Evolutionary conservation across 2,329 filamentous ascomycete genomes (phyloP), one percentile per base, ranked within the genome.

Genomic region (Colletotrichum aenigma): DNA sequence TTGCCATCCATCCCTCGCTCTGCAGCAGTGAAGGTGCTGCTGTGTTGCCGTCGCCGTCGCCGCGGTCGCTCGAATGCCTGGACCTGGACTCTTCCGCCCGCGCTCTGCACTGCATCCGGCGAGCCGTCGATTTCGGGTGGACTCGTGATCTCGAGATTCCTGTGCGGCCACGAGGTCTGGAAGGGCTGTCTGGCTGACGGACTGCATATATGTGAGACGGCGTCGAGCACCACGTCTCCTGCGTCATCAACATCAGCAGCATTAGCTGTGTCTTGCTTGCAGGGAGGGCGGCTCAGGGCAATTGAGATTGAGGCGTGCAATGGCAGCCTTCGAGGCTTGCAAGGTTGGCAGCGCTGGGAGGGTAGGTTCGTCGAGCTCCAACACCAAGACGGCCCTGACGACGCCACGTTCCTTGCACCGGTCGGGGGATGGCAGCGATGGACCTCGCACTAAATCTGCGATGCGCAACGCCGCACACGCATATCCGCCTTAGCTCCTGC

Each of bases 391-490:
- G 55, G 65, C 55, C n/a, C 70, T 58, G 65, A 58, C 58, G 30
- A 43, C 73, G 73, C 74, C 71, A 76, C 74, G 74, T 76, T 75
- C 74, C 74, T 76, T 74, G 70, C 58, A 76, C 74, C 18, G 58
- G 74, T 58, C 58, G 74, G 71, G 36, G 70, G 36, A 21, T 55
- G 64, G 69, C 56, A 75, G 73, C 62, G 64, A 75, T 75, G 65
- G 74, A 65, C 70, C 74, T 74, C 74, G 74, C 66, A 76, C 74
- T 74, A 74, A 76, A 75, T 74, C 74, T 76, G 74, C 65, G 43
- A 76, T 74, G 71, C 74, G 65, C 74, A 76, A 70, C 74, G 74
- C 74, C 71, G 74, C 74, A 76, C 65, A 74, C 74, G 74, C 74
- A 76, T 74, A 66, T 74, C 74, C 71, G 71, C 71, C 70, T 74